Conservation (phyloP, 306 rosid species). For the Ormosia semicastrata region DNA sequence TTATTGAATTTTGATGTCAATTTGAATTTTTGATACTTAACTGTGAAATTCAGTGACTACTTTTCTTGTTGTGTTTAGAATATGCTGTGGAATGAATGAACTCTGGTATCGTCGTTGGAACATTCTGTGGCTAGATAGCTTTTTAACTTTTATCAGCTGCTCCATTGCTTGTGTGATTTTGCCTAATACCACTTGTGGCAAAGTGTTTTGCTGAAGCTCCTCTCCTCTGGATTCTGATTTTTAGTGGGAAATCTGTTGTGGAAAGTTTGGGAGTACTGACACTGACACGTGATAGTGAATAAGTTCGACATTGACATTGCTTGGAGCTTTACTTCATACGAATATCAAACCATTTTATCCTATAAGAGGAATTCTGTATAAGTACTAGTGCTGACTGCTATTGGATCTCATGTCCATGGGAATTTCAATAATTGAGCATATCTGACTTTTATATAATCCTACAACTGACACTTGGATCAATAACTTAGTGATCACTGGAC, state of each 20-base stretch:
- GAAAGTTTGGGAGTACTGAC: conserved; percentile 1
- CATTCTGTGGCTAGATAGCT: neutral
- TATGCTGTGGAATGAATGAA: conserved; percentile 2
- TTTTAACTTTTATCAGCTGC: neutral
- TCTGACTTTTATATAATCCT: neutral
- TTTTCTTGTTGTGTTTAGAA: neutral
- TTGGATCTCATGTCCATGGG: neutral
- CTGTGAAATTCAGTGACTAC: neutral
- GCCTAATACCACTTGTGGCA: neutral
- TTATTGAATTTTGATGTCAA: conserved; percentile 23
- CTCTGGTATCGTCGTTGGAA: neutral
- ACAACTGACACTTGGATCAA: neutral
- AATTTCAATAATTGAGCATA: neutral
- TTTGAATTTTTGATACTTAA: neutral
- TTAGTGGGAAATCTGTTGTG: neutral
- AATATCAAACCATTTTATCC: neutral
- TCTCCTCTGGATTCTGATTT: neutral
- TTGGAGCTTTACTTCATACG: neutral
- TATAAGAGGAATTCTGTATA: neutral
- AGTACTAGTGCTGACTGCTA: neutral
- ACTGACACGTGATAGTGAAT: neutral
- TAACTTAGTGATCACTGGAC: neutral
- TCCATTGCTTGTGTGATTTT: neutral
- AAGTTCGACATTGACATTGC: conserved; percentile 10
- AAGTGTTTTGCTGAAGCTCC: neutral